phyloP scores from a whole-genome alignment of 768 basidiomycete genomes.

The Boletus reticuloceps region DNA sequence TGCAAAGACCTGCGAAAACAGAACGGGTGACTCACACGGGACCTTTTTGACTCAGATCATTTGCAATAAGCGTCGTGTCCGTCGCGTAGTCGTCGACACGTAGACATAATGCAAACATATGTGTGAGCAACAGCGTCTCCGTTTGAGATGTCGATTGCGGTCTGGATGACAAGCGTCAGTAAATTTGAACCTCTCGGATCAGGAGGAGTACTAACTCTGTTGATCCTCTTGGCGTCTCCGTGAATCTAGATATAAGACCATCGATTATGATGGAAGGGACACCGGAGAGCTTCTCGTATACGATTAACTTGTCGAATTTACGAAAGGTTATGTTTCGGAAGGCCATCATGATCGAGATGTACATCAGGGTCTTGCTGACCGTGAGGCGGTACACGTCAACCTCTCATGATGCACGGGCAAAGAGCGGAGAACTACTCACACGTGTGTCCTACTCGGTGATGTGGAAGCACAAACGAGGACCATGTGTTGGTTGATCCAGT shows the following conservation, averaged over 20 bases:
- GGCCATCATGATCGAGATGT: conserved; percentile 78
- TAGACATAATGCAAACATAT: conserved; percentile 80
- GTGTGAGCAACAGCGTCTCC: conserved; percentile 68
- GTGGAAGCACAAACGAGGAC: conserved; percentile 36
- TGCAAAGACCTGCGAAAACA: neutral
- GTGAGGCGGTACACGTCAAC: neutral
- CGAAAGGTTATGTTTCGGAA: conserved; percentile 51
- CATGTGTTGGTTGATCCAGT: conserved; percentile 74
- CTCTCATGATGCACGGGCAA: neutral
- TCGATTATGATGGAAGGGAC: conserved; percentile 70
- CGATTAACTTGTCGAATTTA: conserved; percentile 45
- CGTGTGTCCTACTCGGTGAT: conserved; percentile 54
- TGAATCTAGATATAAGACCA: conserved; percentile 73
- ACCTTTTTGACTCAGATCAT: conserved; percentile 67
- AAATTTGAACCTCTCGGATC: neutral
- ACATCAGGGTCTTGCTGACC: conserved; percentile 68
- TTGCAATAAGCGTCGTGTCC: conserved; percentile 64
- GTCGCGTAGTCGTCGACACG: conserved; percentile 75
- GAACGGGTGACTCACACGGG: conserved; percentile 52
- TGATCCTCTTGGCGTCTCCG: conserved; percentile 68
- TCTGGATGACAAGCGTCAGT: conserved; percentile 25
- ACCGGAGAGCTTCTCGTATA: conserved; percentile 54
- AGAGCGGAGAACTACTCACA: conserved; percentile 43
- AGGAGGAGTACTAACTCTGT: conserved; percentile 48
- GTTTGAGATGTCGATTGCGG: conserved; percentile 61